Percentiles rank a stretch among this genome's conserved stretches.
Conservation (phyloP, 192 early-diverging fungal species). For the Geranomyces michiganensis region DNA sequence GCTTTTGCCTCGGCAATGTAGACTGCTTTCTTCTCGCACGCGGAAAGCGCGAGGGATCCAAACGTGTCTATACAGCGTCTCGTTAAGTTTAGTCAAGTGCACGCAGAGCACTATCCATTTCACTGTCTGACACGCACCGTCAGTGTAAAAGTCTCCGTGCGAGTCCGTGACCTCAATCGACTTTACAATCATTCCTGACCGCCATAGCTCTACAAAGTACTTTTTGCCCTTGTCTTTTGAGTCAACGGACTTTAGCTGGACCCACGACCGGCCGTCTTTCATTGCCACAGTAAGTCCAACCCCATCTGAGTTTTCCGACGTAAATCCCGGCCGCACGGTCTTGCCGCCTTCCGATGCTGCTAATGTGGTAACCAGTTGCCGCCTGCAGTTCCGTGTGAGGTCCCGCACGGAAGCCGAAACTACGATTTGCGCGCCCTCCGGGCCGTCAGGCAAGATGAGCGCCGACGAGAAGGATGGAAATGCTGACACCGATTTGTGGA, state of each 20-base stretch:
- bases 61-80: slow-evolving; percentile 26
- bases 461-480: slow-evolving; percentile 26
- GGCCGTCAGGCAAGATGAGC: slow-evolving; percentile 9
- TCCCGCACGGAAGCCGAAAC: slow-evolving; percentile 17
- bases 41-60: slow-evolving; percentile 66
- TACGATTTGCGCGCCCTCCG: not conserved
- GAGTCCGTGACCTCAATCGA: slow-evolving; percentile 65
- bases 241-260: not conserved
- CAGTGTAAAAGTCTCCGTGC: slow-evolving; percentile 75
- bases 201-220: slow-evolving; percentile 27
- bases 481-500: slow-evolving; percentile 8
- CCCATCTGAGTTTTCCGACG: slow-evolving; percentile 16
- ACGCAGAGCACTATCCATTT: not conserved
- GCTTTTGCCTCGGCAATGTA: slow-evolving; percentile 73
- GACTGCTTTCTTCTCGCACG: slow-evolving; percentile 54
- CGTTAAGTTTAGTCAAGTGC: too few species aligned
- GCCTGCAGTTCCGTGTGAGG: slow-evolving; percentile 17
- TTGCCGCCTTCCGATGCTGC: slow-evolving; percentile 4
- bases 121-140: slow-evolving; percentile 42
- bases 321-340: slow-evolving; percentile 4
- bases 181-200: slow-evolving; percentile 47
- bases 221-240: slow-evolving; percentile 27
- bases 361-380: slow-evolving; percentile 7
- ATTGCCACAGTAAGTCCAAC: not conserved
- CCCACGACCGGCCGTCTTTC: slow-evolving; percentile 10